phyloP scores from a whole-genome alignment of 2,329 filamentous ascomycete genomes.

The Pestalotiopsis sp. region DNA sequence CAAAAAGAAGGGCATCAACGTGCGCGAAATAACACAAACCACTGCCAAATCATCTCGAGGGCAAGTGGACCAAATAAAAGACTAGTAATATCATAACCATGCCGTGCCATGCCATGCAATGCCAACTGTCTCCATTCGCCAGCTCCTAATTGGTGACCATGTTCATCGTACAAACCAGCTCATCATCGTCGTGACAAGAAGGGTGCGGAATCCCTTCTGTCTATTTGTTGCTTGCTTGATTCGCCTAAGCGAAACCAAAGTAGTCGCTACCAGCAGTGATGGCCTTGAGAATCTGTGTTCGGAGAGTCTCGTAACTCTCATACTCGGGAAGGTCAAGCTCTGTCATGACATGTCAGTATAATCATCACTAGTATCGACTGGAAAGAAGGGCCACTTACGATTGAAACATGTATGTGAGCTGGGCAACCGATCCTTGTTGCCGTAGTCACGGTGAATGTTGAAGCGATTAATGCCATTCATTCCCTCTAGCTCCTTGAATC shows the following conservation, averaged over 20 bases:
- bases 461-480: constrained; percentile 99
- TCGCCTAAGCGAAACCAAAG: constrained; percentile 87
- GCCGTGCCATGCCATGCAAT: constrained; percentile 10
- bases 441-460: constrained; percentile 98
- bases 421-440: constrained; percentile 91
- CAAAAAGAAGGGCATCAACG: background rate
- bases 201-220: background rate
- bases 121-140: constrained; percentile 11
- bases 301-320: constrained; percentile 89
- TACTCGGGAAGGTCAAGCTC: constrained; percentile 98
- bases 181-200: constrained; percentile 11
- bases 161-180: constrained; percentile 18
- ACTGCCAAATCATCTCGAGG: background rate
- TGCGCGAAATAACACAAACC: background rate
- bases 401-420: constrained; percentile 99
- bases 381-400: constrained; percentile 65
- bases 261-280: constrained; percentile 98
- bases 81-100: background rate
- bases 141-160: constrained; percentile 10
- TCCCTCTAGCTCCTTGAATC: constrained; percentile 97
- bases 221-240: background rate
- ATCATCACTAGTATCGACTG: background rate
- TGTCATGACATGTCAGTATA: constrained; percentile 47
- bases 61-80: background rate
- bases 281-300: constrained; percentile 87